These are phyloP conservation scores for Linnemannia hyalina DNA, from an alignment of 192 early-diverging fungal genomes.

Conservation along the genomic window DNA sequence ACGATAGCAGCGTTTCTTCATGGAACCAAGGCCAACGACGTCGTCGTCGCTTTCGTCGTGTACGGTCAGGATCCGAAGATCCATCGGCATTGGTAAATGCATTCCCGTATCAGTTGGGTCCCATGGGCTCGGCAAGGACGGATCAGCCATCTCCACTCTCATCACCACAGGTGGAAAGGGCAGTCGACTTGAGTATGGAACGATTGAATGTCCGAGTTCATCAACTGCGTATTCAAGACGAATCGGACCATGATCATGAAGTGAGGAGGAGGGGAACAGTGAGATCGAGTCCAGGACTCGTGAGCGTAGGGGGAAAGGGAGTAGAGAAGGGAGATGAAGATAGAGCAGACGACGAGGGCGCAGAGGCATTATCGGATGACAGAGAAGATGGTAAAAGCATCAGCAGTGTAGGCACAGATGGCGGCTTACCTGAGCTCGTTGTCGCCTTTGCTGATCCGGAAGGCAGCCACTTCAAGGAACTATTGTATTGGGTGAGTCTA, in stretches of 20 bases:
- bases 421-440: slow-evolving; percentile 15
- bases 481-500: slow-evolving; percentile 28
- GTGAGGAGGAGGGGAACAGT: background rate
- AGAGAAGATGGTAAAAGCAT: background rate
- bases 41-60: background rate
- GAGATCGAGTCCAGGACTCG: background rate
- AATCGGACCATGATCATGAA: background rate
- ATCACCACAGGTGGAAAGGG: background rate
- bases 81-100: background rate
- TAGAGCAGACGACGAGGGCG: background rate
- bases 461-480: slow-evolving; percentile 24
- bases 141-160: background rate
- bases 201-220: background rate
- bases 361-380: background rate
- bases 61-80: background rate
- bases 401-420: background rate
- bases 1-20: background rate
- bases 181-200: background rate
- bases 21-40: background rate
- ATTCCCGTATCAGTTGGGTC: background rate
- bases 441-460: slow-evolving; percentile 21
- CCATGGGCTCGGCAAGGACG: background rate
- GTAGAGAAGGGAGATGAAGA: background rate
- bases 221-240: background rate
- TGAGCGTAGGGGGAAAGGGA: background rate